phyloP scores from a whole-genome alignment of 2,329 filamentous ascomycete genomes.

The Alternaria rosae region DNA sequence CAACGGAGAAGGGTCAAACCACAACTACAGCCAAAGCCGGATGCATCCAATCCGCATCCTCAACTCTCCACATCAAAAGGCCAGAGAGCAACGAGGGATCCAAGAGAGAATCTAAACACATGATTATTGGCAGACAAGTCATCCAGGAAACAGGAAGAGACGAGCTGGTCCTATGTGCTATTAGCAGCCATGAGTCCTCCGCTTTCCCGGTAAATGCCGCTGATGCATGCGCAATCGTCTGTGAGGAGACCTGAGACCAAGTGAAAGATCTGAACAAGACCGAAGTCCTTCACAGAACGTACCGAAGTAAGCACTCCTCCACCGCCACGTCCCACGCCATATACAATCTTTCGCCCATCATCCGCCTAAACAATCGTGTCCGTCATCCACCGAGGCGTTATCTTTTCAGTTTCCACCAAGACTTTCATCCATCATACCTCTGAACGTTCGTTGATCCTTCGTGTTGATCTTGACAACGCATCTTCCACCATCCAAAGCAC shows the following conservation, averaged over 20 bases:
- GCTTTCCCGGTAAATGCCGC: conserved; percentile 9
- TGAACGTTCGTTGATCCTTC: not conserved
- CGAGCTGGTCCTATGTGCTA: conserved; percentile 31
- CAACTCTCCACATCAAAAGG: conserved; percentile 7
- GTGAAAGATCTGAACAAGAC: conserved; percentile 28
- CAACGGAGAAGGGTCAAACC: conserved; percentile 20
- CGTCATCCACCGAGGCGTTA: not conserved
- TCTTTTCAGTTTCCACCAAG: not conserved
- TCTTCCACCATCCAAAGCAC: conserved; percentile 3
- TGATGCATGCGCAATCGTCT: conserved; percentile 1
- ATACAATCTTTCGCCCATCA: not conserved
- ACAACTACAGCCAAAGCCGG: not conserved
- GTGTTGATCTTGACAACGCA: not conserved
- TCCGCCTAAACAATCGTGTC: conserved; percentile 1
- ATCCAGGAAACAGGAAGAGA: conserved; percentile 21
- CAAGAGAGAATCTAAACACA: conserved; percentile 19
- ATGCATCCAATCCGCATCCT: not conserved
- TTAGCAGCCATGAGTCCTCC: conserved; percentile 31
- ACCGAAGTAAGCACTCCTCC: conserved; percentile 12
- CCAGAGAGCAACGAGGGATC: conserved; percentile 13
- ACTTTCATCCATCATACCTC: not conserved
- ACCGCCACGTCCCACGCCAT: not conserved
- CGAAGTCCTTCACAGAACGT: conserved; percentile 25
- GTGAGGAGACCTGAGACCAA: conserved; percentile 19
- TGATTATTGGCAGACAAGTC: conserved; percentile 22